Base-by-base conservation (phyloP, 1,284 basidiomycete genomes). In the Malassezia globosa region DNA sequence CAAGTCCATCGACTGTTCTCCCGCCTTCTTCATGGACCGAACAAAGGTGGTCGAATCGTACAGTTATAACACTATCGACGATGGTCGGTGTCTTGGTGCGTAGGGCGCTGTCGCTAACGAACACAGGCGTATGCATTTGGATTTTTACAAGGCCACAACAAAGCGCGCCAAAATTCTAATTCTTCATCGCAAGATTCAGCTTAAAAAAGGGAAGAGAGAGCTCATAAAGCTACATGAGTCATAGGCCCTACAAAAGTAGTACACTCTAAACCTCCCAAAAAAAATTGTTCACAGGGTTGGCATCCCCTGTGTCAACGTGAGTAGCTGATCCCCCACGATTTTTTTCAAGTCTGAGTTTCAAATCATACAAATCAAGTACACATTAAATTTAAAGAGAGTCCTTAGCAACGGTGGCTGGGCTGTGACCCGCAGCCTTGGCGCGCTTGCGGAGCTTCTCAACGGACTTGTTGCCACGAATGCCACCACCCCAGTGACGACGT, bases 401-500 rank as follows among this genome's bases (percentile, higher is more conserved):
- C 26, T 42, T 27, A 8, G 42, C 22, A 26, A 29, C 34, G 26
- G 45, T 18, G 14, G 35, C 39, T 18, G 41, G 34, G 23, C 22
- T 37, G 39, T 47, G 51, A 48, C 85, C 87, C 55, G 84, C 76
- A 64, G 85, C 85, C 81, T 90, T 94, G 55, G 88, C 92, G 60
- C 89, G 83, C 79, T 90, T 89, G 74, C 82, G 79, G 69, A 96
- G 79, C 84, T 86, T 94, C 74, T 85, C 83, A 42, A 83, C 80
- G 33, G 83, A 89, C 78, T 90, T 92, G 80, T 83, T 82, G 69
- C 88, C 87, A 77, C 89, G 86, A 72, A 87, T 66, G 75, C 89
- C 90, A 79, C 90, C 90, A 76, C 89, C 89, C 92, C 92, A 96
- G 69, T 84, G 82, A 68, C 85, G 81, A 63, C 86, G 82, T 56